Evolutionary conservation across 257 asterid species (phyloP).

Genomic region (Salvia miltiorrhiza): DNA sequence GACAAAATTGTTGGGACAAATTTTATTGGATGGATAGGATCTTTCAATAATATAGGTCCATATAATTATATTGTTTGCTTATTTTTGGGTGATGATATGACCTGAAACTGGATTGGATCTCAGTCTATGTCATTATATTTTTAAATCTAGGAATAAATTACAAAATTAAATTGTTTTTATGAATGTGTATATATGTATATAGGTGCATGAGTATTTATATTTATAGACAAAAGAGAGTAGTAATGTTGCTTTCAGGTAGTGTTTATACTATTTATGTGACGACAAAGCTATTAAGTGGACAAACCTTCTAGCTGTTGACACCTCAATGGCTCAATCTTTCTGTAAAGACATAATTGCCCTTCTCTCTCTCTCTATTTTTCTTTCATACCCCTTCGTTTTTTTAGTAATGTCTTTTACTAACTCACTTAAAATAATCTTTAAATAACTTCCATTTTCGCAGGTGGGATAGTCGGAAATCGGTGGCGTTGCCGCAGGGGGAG

Average conservation of each 20-base stretch:
- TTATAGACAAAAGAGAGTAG: slow-evolving; percentile 28
- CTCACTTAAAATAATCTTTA: too few relatives aligned
- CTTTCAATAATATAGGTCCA: slow-evolving; percentile 26
- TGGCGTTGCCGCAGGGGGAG: slow-evolving; percentile 62
- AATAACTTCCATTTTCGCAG: slow-evolving; percentile 22
- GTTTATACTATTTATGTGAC: slow-evolving; percentile 26
- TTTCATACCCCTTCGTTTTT: too few relatives aligned
- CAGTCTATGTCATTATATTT: not conserved
- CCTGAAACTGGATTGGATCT: not conserved
- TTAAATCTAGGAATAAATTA: too few relatives aligned
- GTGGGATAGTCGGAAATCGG: slow-evolving; percentile 81
- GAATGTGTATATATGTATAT: not conserved
- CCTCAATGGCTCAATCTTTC: slow-evolving; percentile 21
- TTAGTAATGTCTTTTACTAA: too few relatives aligned
- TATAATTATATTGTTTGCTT: not conserved
- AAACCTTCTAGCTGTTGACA: slow-evolving; percentile 35
- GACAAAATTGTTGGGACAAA: slow-evolving; percentile 31
- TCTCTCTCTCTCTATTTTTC: not conserved
- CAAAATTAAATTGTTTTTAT: too few relatives aligned
- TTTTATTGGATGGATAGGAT: slow-evolving; percentile 44
- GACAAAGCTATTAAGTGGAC: slow-evolving; percentile 39
- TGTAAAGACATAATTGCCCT: slow-evolving; percentile 21
- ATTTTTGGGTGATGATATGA: not conserved
- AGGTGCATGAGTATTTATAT: not conserved
- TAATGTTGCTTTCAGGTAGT: slow-evolving; percentile 39